A percentile compares a stretch with the other conserved stretches of the same genome.
These are phyloP conservation scores for Globisporangium mamillatum DNA, from an alignment of 352 stramenopile species.

Conservation along the genomic window DNA sequence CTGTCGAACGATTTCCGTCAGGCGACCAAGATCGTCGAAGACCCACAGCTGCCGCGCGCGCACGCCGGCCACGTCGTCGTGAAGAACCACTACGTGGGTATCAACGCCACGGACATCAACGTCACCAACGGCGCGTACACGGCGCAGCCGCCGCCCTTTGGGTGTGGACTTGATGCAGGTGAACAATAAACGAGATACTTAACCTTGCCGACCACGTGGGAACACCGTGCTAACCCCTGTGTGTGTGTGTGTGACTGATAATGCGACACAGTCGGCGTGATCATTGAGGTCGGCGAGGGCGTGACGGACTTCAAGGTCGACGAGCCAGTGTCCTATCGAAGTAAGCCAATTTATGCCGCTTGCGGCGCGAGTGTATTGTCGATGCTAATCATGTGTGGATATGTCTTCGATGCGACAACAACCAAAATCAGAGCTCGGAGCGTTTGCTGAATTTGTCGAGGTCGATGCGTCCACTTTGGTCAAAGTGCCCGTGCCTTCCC, in stretches of 20 bases:
- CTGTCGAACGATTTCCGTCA: slow-evolving; percentile 38
- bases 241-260: no score
- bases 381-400: background rate
- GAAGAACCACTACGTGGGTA: slow-evolving; percentile 54
- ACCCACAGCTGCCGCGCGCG: slow-evolving; percentile 22
- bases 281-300: slow-evolving; percentile 33
- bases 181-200: no score
- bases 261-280: slow-evolving; percentile 35
- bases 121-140: slow-evolving; percentile 54
- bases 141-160: slow-evolving; percentile 32
- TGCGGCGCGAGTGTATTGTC: background rate
- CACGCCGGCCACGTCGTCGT: slow-evolving; percentile 31
- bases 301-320: slow-evolving; percentile 49
- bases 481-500: slow-evolving; percentile 18
- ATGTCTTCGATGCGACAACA: background rate
- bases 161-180: slow-evolving; percentile 26
- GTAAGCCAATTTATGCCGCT: slow-evolving; percentile 13
- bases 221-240: no score
- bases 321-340: slow-evolving; percentile 43
- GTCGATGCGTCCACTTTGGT: slow-evolving; percentile 32
- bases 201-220: no score
- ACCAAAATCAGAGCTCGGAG: slow-evolving; percentile 31
- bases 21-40: slow-evolving; percentile 30
- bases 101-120: slow-evolving; percentile 60
- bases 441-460: slow-evolving; percentile 52